Evolutionary conservation across 495 filamentous ascomycete genomes (phyloP).

Genomic region (Penicillium cinerascens): DNA sequence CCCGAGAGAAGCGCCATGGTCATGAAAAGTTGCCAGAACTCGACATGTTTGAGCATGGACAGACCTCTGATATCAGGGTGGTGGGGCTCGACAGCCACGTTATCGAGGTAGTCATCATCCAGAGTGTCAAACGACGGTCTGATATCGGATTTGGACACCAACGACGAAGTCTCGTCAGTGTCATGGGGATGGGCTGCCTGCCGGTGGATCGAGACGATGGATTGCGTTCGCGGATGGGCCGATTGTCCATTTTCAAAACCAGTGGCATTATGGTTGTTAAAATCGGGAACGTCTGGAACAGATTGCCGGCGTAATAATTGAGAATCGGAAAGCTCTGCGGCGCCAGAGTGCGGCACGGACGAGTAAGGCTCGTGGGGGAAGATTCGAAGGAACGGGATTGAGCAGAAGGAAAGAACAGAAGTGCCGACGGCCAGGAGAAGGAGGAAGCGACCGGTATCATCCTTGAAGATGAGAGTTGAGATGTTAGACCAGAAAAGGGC

Average conservation of each 20-base stretch:
- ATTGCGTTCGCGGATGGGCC: slow-evolving; percentile 34
- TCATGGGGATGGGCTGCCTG: slow-evolving; percentile 27
- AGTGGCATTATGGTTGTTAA: slow-evolving; percentile 54
- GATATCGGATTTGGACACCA: slow-evolving; percentile 62
- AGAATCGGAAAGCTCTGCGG: slow-evolving; percentile 46
- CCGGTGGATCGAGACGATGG: slow-evolving; percentile 36
- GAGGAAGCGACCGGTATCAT: slow-evolving; percentile 75
- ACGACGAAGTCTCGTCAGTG: slow-evolving; percentile 76
- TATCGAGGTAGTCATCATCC: slow-evolving; percentile 40
- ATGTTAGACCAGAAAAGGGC: slow-evolving; percentile 91
- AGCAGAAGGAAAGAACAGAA: slow-evolving; percentile 64
- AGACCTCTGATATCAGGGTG: slow-evolving; percentile 88
- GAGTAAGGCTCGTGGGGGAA: slow-evolving; percentile 60
- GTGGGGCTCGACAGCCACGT: slow-evolving; percentile 50
- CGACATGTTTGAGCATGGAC: slow-evolving; percentile 65
- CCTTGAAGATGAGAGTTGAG: slow-evolving; percentile 75
- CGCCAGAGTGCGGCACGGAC: slow-evolving; percentile 50
- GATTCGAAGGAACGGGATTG: slow-evolving; percentile 79
- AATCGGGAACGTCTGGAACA: slow-evolving; percentile 38
- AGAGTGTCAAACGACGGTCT: slow-evolving; percentile 28
- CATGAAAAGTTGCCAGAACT: slow-evolving; percentile 88
- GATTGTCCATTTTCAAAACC: slow-evolving; percentile 29
- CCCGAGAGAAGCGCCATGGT: slow-evolving; percentile 87
- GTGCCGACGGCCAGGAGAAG: slow-evolving; percentile 79
- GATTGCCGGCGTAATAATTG: slow-evolving; percentile 59